phyloP scores from a whole-genome alignment of 805 yeast species.

The Sungouiozyma intestinalis region DNA sequence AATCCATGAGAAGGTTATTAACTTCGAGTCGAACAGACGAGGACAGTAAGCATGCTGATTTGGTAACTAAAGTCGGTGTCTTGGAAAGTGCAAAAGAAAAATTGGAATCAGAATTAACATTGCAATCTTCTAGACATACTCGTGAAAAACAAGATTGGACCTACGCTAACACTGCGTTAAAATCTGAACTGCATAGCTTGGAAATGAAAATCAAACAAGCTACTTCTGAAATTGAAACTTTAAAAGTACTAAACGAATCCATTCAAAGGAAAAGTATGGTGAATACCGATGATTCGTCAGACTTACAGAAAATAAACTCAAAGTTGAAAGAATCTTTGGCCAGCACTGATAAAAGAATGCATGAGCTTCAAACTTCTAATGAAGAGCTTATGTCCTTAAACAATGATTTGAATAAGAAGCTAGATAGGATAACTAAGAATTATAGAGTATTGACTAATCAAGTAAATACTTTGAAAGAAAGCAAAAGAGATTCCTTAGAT shows the following conservation, averaged over 20 bases:
- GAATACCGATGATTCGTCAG: constrained; percentile 23
- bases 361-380: constrained; percentile 47
- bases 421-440: constrained; percentile 59
- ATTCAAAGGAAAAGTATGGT: constrained; percentile 22
- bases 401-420: constrained; percentile 57
- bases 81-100: constrained; percentile 51
- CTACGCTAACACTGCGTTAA: constrained; percentile 34
- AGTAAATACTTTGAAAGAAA: constrained; percentile 36
- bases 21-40: constrained; percentile 57
- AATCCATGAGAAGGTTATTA: constrained; percentile 58
- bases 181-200: constrained; percentile 27
- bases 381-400: constrained; percentile 46
- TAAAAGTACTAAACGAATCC: constrained; percentile 23
- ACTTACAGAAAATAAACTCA: constrained; percentile 20
- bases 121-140: constrained; percentile 42
- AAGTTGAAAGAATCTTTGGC: constrained; percentile 47
- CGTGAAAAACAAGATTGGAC: constrained; percentile 58
- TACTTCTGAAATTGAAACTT: constrained; percentile 22
- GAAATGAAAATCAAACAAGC: constrained; percentile 30
- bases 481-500: constrained; percentile 15
- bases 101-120: constrained; percentile 43
- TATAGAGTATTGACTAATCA: constrained; percentile 57
- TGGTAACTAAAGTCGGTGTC: constrained; percentile 40
- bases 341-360: constrained; percentile 38
- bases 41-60: constrained; percentile 41